Evolutionary conservation across 1,284 basidiomycete species (phyloP).

Genomic region (Fomitopsis pinicola): DNA sequence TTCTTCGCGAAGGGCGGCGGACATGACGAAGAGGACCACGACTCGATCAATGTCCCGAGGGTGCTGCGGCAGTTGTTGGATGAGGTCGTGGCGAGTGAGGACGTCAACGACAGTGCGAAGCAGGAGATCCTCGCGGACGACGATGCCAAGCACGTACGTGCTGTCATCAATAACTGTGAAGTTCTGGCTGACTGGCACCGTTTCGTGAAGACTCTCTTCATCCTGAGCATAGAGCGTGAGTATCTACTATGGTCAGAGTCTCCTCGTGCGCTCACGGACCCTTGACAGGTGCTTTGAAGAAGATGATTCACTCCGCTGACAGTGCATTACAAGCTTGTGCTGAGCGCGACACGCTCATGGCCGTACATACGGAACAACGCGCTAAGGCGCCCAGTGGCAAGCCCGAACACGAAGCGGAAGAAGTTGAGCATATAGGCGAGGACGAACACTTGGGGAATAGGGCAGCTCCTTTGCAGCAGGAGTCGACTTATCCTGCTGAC

Average conservation of each 20-base stretch:
- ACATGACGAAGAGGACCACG: conserved; percentile 8
- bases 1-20: conserved; percentile 29
- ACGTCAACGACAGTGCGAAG: conserved; percentile 36
- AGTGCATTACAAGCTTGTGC: background rate
- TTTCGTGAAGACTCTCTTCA: conserved; percentile 40
- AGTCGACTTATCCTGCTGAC: background rate
- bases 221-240: conserved; percentile 52
- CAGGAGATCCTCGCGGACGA: conserved; percentile 45
- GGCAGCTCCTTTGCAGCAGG: background rate
- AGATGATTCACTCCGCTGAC: background rate
- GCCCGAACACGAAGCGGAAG: background rate
- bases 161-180: background rate
- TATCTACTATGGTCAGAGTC: conserved; percentile 1
- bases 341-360: background rate
- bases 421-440: background rate
- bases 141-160: conserved; percentile 45
- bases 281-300: background rate
- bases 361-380: background rate
- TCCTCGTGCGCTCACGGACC: background rate
- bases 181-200: background rate
- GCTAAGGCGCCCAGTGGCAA: background rate
- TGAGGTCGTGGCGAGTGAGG: conserved; percentile 38
- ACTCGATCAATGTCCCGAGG: conserved; percentile 28
- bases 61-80: conserved; percentile 40
- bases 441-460: background rate